A percentile compares a stretch with the other conserved stretches of the same genome.
Conservation (phyloP, 345 rosid genomes). For the Clausena lansium region DNA sequence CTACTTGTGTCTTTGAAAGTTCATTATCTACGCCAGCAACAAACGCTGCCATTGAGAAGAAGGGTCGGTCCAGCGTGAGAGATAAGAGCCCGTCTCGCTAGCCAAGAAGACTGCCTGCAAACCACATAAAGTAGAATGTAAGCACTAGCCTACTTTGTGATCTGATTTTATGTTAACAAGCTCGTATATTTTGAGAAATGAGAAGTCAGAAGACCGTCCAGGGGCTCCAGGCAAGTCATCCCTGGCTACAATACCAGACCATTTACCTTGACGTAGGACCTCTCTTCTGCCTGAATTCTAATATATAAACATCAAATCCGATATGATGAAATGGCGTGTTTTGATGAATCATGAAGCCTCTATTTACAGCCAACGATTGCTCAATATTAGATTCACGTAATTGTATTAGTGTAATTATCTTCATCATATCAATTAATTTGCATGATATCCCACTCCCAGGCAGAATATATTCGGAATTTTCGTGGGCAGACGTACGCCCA, state of each 20-base stretch:
- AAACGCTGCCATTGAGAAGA: conserved; percentile 21
- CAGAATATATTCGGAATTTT: conserved; percentile 24
- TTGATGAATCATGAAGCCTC: not conserved
- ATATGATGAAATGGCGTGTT: not conserved
- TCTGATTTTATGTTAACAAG: not conserved
- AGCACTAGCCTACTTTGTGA: not conserved
- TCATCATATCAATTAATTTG: not conserved
- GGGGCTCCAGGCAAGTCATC: conserved; percentile 47
- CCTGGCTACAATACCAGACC: conserved; percentile 47
- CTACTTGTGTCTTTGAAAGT: not conserved
- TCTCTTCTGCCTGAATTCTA: conserved; percentile 14
- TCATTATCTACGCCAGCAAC: too few relatives aligned
- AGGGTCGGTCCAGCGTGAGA: conserved; percentile 35
- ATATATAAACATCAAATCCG: not conserved
- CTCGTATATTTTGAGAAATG: not conserved
- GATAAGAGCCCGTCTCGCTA: conserved; percentile 39
- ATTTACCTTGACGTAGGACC: conserved; percentile 34
- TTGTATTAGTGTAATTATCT: not conserved
- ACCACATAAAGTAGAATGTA: not conserved
- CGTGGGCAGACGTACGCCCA: not conserved
- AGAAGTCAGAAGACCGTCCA: not conserved
- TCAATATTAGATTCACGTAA: conserved; percentile 1
- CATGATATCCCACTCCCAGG: too few relatives aligned
- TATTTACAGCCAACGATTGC: conserved; percentile 22
- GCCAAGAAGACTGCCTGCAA: conserved; percentile 51